Base-by-base conservation (phyloP, 1,284 basidiomycete species). In the Puccinia polysora region DNA sequence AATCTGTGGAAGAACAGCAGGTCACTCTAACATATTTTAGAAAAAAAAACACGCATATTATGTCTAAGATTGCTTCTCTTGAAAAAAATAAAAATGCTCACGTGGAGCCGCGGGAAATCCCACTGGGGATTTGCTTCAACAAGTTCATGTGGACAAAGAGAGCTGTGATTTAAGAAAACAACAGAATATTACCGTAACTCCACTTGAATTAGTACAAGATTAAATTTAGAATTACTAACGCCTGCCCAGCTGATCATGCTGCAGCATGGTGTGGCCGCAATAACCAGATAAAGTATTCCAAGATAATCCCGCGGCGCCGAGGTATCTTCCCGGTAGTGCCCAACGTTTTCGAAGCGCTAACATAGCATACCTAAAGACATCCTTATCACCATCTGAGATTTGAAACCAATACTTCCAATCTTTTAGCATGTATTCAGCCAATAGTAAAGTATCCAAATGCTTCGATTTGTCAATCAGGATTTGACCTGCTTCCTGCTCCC, bases 321-420 rank as follows among this genome's bases (percentile, higher is more conserved):
- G 79, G 75, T 81, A 82, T 3, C 82, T 79, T 0, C 82, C 82
- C 0, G 83, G 83, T 2, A 82, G 79, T 6, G 79, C 83, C 83
- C 83, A 84, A 30, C 83, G 80, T 73, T 84, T 84, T 8, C 83
- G 77, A 0, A 84, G 77, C 2, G 81, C 79, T 10, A 83, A 78
- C 73, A 83, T 75, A 20, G 72, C 76, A 50, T 67, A 84, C 40
- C 83, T 78, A 78, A 83, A 83, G 25, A 83, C 79, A 73, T 84
- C 83, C 76, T 83, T 83, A 65, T 83, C 82, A 32, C 82, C 83
- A 74, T 83, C 82, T 4, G 81, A 81, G 71, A 82, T 81, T 64
- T 77, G 78, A 78, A 82, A 83, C 80, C 82, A 83, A 75, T 80
- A 78, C 52, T 73, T 38, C 59, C 77, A 81, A 40, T 80, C 76